These are phyloP conservation scores for Fusarium sp. DNA, from an alignment of 2,329 filamentous ascomycete species.

Conservation along the genomic window DNA sequence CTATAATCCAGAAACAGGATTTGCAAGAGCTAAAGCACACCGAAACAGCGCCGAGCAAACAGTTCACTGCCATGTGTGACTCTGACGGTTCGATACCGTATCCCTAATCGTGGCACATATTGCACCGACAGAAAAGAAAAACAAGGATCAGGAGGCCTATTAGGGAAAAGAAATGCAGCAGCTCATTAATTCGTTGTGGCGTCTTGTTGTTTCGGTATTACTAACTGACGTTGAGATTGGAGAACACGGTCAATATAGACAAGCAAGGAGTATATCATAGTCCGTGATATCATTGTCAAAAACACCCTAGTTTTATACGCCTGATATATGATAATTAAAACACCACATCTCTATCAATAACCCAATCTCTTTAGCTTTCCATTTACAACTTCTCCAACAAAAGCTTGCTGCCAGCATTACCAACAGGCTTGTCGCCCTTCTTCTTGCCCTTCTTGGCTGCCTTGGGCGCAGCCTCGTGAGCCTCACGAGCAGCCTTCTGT, in stretches of 20 bases:
- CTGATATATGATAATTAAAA: conserved; percentile 38
- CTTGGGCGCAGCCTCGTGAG: conserved; percentile 60
- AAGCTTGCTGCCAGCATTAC: conserved; percentile 72
- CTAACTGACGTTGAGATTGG: neutral
- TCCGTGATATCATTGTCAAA: conserved; percentile 43
- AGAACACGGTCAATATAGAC: neutral
- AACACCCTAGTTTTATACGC: conserved; percentile 43
- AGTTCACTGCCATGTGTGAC: conserved; percentile 20
- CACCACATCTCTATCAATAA: conserved; percentile 16
- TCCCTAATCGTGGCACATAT: conserved; percentile 11
- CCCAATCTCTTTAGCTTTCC: conserved; percentile 4
- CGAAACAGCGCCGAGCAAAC: conserved; percentile 1
- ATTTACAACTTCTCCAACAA: conserved; percentile 67
- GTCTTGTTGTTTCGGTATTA: neutral
- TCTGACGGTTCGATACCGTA: conserved; percentile 9
- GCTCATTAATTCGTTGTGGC: neutral
- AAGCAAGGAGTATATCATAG: conserved; percentile 27
- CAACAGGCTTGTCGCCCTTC: conserved; percentile 60
- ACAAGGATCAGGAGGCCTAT: neutral
- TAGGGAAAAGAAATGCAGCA: neutral
- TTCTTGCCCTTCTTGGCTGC: conserved; percentile 57
- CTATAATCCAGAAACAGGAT: neutral
- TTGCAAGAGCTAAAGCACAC: neutral
- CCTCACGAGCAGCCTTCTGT: conserved; percentile 64
- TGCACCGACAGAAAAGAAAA: neutral